Conservation (phyloP, 108 stramenopile genomes). For the Skeletonema costatum region DNA sequence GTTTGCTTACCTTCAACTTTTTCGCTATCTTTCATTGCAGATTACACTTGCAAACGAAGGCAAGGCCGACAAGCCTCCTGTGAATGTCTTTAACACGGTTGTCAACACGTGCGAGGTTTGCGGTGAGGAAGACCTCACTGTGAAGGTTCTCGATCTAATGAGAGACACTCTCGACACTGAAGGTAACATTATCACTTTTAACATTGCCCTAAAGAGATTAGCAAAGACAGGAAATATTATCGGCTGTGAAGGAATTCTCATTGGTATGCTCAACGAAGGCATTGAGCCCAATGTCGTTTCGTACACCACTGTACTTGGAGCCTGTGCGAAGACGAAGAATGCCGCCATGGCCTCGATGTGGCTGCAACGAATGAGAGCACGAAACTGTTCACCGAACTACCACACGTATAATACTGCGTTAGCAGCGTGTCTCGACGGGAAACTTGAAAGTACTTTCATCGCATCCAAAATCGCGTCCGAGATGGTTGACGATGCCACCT, state of each 20-base stretch:
- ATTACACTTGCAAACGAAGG: slow-evolving; percentile 57
- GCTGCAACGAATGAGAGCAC: slow-evolving; percentile 82
- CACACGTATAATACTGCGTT: slow-evolving; percentile 88
- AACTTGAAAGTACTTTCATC: slow-evolving; percentile 68
- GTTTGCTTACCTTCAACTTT: neutral
- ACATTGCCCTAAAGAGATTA: slow-evolving; percentile 90
- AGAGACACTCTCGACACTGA: slow-evolving; percentile 80
- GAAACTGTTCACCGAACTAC: slow-evolving; percentile 77
- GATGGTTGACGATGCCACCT: slow-evolving; percentile 71
- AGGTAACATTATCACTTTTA: slow-evolving; percentile 89
- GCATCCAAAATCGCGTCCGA: slow-evolving; percentile 72
- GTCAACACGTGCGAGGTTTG: slow-evolving; percentile 91
- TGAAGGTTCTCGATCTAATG: slow-evolving; percentile 84
- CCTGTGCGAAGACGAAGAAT: slow-evolving; percentile 76
- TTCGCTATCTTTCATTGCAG: slow-evolving; percentile 21
- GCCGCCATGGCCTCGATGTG: slow-evolving; percentile 71
- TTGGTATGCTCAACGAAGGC: slow-evolving; percentile 82
- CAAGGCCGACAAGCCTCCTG: slow-evolving; percentile 77
- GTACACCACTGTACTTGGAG: slow-evolving; percentile 89
- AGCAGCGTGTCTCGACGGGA: slow-evolving; percentile 84
- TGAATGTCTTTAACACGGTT: slow-evolving; percentile 83
- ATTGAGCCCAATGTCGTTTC: slow-evolving; percentile 88
- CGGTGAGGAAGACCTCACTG: slow-evolving; percentile 84
- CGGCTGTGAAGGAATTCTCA: slow-evolving; percentile 85
- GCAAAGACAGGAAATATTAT: slow-evolving; percentile 74